These are phyloP conservation scores for Aspergillus awamori DNA, from an alignment of 2,329 filamentous ascomycete genomes.

Conservation along the genomic window DNA sequence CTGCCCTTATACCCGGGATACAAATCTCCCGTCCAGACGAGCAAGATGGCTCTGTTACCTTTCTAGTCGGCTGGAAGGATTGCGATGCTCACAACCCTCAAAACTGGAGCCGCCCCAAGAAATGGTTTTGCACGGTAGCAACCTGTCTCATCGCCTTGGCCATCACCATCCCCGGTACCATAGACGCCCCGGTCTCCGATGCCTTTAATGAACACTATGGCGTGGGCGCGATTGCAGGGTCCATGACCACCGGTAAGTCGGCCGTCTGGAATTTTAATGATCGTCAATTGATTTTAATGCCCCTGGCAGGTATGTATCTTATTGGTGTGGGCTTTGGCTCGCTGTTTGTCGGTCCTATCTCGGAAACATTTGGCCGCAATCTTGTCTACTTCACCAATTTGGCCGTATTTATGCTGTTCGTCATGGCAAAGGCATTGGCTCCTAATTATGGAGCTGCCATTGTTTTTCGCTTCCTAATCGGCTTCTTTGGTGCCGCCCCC, in stretches of 20 bases:
- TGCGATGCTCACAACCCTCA: not conserved
- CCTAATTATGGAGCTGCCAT: constrained; percentile 4
- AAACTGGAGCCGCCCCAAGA: not conserved
- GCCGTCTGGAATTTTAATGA: not conserved
- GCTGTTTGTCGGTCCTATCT: constrained; percentile 4
- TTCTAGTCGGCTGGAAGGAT: not conserved
- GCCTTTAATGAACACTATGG: constrained; percentile 4
- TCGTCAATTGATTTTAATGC: not conserved
- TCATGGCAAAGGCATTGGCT: not conserved
- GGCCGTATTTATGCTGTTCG: constrained; percentile 1
- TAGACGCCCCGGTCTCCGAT: not conserved
- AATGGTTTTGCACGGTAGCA: constrained; percentile 5
- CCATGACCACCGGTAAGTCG: constrained; percentile 1
- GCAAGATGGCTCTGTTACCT: not conserved
- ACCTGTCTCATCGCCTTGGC: constrained; percentile 3
- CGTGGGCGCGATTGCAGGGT: not conserved
- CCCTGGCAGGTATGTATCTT: not conserved
- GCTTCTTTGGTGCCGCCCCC: constrained; percentile 1
- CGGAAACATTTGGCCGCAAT: constrained; percentile 6
- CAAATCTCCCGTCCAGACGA: not conserved
- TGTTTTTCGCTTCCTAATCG: constrained; percentile 1
- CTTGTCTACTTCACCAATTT: constrained; percentile 1
- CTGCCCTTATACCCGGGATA: not conserved
- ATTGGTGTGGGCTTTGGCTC: constrained; percentile 2
- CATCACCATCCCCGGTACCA: constrained; percentile 1